phyloP scores from a whole-genome alignment of 139 green algal genomes.

The Chlorokybus atmophyticus region DNA sequence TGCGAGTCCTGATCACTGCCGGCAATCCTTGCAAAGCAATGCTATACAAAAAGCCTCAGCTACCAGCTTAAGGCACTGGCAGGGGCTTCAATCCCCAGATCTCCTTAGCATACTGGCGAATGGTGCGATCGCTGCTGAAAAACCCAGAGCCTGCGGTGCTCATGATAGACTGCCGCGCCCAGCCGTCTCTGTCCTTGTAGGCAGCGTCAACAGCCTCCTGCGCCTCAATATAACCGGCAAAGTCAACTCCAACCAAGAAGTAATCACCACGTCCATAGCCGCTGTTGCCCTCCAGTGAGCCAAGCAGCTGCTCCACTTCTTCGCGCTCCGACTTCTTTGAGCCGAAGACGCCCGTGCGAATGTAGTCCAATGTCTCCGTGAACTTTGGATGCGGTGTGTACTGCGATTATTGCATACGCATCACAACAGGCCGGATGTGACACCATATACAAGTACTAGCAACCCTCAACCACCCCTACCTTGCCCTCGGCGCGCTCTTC shows the following conservation, averaged over 20 bases:
- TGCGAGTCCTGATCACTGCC: no score
- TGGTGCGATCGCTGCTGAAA: constrained; percentile 68
- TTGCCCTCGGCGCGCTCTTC: constrained; percentile 48
- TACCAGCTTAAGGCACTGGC: neutral
- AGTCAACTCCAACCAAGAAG: constrained; percentile 92
- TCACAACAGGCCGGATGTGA: constrained; percentile 1
- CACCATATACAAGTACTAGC: neutral
- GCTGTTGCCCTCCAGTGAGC: constrained; percentile 44
- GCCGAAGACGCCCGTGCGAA: constrained; percentile 72
- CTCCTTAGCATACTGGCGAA: constrained; percentile 64
- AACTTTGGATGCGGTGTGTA: constrained; percentile 51
- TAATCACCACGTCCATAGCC: constrained; percentile 60
- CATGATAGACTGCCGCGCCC: constrained; percentile 55
- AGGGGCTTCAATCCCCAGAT: constrained; percentile 66
- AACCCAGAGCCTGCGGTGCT: constrained; percentile 55
- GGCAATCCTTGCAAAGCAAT: no score
- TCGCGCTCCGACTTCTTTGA: constrained; percentile 40
- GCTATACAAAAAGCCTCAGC: no score
- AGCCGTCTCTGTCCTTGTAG: constrained; percentile 49
- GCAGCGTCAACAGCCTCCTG: constrained; percentile 67
- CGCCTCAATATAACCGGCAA: constrained; percentile 76
- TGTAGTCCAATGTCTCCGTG: constrained; percentile 37
- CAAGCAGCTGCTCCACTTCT: constrained; percentile 84
- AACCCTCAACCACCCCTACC: constrained; percentile 2
- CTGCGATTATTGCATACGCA: constrained; percentile 11